A percentile compares a stretch with the other conserved stretches of the same genome.
phyloP scores from a whole-genome alignment of 169 alveolate genomes.

The Plasmodium fragile region DNA sequence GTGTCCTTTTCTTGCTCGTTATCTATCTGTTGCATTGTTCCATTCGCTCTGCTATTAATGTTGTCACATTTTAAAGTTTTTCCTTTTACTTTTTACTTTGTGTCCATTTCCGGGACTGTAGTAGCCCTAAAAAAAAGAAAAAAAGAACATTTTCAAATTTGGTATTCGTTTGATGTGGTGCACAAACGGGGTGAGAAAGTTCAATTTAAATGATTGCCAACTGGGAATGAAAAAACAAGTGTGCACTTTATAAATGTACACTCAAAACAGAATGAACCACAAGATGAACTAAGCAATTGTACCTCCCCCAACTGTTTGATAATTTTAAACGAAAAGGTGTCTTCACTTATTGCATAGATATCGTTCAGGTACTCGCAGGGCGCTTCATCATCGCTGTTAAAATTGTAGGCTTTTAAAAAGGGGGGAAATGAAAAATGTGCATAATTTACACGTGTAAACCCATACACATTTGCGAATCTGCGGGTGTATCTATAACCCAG shows the following conservation, averaged over 20 bases:
- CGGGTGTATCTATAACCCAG: not conserved
- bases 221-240: not conserved
- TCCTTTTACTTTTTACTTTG: slow-evolving; percentile 67
- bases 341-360: slow-evolving; percentile 72
- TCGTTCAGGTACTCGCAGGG: slow-evolving; percentile 76
- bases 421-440: not conserved
- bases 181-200: not conserved
- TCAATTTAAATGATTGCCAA: not conserved
- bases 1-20: not conserved
- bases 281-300: not conserved
- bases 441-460: not conserved
- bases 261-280: not conserved
- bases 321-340: slow-evolving; percentile 69
- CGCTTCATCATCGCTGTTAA: slow-evolving; percentile 77
- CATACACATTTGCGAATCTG: not conserved
- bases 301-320: slow-evolving; percentile 69
- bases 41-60: not conserved
- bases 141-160: slow-evolving; percentile 5
- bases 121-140: slow-evolving; percentile 68
- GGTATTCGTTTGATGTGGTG: not conserved
- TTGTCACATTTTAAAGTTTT: not conserved
- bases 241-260: not conserved
- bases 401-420: slow-evolving; percentile 41
- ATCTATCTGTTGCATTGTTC: not conserved
- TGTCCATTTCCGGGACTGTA: slow-evolving; percentile 76